These are phyloP conservation scores for Aspergillus steynii DNA, from an alignment of 495 filamentous ascomycete species.

Conservation along the genomic window DNA sequence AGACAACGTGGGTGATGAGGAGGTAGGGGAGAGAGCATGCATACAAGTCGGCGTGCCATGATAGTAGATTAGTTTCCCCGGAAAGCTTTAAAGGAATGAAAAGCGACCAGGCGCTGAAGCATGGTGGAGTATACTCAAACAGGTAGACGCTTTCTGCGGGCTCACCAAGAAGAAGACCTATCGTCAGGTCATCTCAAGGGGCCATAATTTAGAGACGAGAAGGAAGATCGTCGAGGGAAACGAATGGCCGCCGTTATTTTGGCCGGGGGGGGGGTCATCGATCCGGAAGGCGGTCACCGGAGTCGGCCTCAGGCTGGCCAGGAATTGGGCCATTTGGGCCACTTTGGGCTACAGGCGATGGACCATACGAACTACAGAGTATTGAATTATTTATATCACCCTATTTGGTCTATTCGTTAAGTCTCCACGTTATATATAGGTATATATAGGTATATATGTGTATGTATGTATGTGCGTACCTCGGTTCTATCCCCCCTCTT, in stretches of 20 bases:
- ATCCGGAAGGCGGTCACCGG: slow-evolving; percentile 18
- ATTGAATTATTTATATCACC: too few species aligned
- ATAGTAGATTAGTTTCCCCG: slow-evolving; percentile 29
- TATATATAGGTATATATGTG: not conserved
- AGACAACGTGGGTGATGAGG: not conserved
- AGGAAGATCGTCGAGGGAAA: slow-evolving; percentile 6
- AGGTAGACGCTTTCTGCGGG: slow-evolving; percentile 13
- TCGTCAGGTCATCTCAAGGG: slow-evolving; percentile 29
- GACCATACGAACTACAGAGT: not conserved
- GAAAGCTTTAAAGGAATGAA: slow-evolving; percentile 32
- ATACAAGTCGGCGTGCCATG: slow-evolving; percentile 53
- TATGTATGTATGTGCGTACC: not conserved
- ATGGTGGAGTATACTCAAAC: slow-evolving; percentile 21
- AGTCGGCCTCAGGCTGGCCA: not conserved
- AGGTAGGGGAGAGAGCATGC: slow-evolving; percentile 9
- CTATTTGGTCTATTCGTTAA: not conserved
- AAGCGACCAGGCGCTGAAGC: slow-evolving; percentile 24
- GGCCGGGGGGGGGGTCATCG: not conserved
- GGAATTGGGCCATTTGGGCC: not conserved
- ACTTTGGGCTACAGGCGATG: slow-evolving; percentile 15
- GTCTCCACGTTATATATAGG: not conserved
- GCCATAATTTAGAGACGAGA: slow-evolving; percentile 18
- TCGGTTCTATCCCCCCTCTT: not conserved
- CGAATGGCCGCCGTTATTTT: slow-evolving; percentile 7
- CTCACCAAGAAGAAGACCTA: slow-evolving; percentile 34